Evolutionary conservation across 2,329 filamentous ascomycete genomes (phyloP).

Genomic region (Aspergillus aculeatinus): DNA sequence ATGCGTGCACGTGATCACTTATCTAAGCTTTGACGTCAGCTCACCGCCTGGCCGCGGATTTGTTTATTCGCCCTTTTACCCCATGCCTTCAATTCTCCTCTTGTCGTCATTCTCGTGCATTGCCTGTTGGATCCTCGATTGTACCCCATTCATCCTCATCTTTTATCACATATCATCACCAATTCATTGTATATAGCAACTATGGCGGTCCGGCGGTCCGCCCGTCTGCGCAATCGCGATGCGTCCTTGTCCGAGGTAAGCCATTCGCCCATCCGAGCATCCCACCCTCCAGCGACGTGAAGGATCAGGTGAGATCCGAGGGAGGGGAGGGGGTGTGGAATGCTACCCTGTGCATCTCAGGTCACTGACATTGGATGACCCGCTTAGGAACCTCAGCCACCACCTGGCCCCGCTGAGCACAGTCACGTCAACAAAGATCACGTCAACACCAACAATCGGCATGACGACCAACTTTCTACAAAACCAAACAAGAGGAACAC

Average conservation of each 20-base stretch:
- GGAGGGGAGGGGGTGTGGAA: background rate
- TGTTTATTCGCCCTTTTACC: slow-evolving; percentile 16
- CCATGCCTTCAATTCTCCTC: slow-evolving; percentile 5
- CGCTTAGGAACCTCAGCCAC: slow-evolving; percentile 23
- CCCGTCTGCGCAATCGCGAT: slow-evolving; percentile 38
- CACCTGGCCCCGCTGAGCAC: slow-evolving; percentile 16
- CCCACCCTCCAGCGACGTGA: slow-evolving; percentile 1
- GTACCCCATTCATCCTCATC: background rate
- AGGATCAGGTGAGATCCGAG: background rate
- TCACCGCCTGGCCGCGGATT: slow-evolving; percentile 18
- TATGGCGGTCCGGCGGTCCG: slow-evolving; percentile 44
- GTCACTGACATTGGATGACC: background rate
- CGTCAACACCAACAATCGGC: background rate
- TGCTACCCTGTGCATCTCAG: background rate
- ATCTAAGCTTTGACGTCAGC: slow-evolving; percentile 13
- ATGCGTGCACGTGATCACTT: background rate
- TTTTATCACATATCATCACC: background rate
- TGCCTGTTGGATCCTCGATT: background rate
- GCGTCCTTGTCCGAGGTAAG: slow-evolving; percentile 33
- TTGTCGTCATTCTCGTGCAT: slow-evolving; percentile 1
- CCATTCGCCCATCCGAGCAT: slow-evolving; percentile 13
- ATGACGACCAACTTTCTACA: background rate
- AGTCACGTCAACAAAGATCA: background rate
- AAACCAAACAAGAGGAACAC: slow-evolving; percentile 8
- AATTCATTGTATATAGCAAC: background rate